phyloP scores from a whole-genome alignment of 495 filamentous ascomycete genomes.

The Cercophora newfieldiana region DNA sequence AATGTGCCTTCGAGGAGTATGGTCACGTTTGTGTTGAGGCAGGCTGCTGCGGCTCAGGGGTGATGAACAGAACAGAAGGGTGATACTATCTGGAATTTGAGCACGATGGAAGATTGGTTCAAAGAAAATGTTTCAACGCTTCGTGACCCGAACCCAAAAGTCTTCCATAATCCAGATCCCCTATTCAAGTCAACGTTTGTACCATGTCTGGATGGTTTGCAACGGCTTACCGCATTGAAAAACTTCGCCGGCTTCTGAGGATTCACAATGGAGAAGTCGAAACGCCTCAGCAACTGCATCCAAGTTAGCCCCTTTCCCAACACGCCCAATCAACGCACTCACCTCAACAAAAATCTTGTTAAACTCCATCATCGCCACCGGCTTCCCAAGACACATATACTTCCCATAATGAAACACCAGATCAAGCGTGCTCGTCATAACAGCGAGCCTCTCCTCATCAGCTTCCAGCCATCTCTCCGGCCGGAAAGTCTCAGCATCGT shows the following conservation, averaged over 20 bases:
- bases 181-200: background rate
- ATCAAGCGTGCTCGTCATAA: slow-evolving; percentile 36
- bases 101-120: background rate
- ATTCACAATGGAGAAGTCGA: slow-evolving; percentile 35
- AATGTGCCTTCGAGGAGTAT: slow-evolving; percentile 1
- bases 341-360: slow-evolving; percentile 43
- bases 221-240: slow-evolving; percentile 12
- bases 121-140: background rate
- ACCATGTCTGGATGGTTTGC: background rate
- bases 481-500: slow-evolving; percentile 44
- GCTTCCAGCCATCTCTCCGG: slow-evolving; percentile 54
- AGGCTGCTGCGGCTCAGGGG: too few species aligned
- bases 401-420: slow-evolving; percentile 37
- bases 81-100: too few species aligned
- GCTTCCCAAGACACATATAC: slow-evolving; percentile 36
- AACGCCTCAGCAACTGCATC: slow-evolving; percentile 45
- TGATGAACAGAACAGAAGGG: too few species aligned
- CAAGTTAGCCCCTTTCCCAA: background rate
- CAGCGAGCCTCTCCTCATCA: slow-evolving; percentile 28
- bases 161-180: slow-evolving; percentile 20
- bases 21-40: background rate
- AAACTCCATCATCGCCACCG: slow-evolving; percentile 39
- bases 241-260: slow-evolving; percentile 18
- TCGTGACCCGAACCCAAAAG: slow-evolving; percentile 13
- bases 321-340: background rate